These are phyloP conservation scores for Rhizopogon vulgaris DNA, from an alignment of 768 basidiomycete species.

Conservation along the genomic window DNA sequence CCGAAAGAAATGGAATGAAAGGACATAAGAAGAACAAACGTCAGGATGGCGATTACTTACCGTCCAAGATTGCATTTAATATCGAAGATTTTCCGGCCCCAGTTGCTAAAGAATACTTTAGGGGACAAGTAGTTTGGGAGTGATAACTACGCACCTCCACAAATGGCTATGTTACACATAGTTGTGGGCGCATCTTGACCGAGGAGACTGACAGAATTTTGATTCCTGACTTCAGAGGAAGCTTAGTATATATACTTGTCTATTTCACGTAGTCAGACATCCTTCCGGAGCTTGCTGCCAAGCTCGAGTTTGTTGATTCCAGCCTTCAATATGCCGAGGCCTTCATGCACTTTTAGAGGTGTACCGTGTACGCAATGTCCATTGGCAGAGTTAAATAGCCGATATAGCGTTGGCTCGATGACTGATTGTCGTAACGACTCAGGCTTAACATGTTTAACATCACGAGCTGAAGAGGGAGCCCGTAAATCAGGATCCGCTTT, in stretches of 20 bases:
- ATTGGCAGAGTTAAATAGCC: constrained; percentile 27
- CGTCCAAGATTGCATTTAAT: constrained; percentile 56
- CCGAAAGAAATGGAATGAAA: background rate
- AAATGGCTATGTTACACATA: constrained; percentile 61
- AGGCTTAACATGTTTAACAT: background rate
- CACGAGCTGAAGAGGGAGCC: background rate
- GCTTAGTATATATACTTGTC: constrained; percentile 28
- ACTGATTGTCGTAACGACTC: background rate
- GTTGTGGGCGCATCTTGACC: constrained; percentile 48
- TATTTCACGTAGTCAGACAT: constrained; percentile 54
- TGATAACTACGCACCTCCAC: constrained; percentile 37
- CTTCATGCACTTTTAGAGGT: constrained; percentile 45
- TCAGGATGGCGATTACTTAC: constrained; percentile 21
- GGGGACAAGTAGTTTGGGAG: background rate
- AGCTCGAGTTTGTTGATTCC: constrained; percentile 39
- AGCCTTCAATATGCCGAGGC: constrained; percentile 41
- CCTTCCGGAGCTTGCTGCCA: constrained; percentile 49
- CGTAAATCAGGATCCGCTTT: background rate
- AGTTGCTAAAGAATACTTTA: constrained; percentile 33
- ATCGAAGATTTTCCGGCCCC: constrained; percentile 60
- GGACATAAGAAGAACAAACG: background rate
- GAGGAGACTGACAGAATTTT: constrained; percentile 32
- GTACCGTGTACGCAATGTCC: constrained; percentile 48
- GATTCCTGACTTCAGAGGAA: background rate
- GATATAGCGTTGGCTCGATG: constrained; percentile 24